phyloP scores from a whole-genome alignment of 2,329 filamentous ascomycete genomes.

The Truncatella angustata region DNA sequence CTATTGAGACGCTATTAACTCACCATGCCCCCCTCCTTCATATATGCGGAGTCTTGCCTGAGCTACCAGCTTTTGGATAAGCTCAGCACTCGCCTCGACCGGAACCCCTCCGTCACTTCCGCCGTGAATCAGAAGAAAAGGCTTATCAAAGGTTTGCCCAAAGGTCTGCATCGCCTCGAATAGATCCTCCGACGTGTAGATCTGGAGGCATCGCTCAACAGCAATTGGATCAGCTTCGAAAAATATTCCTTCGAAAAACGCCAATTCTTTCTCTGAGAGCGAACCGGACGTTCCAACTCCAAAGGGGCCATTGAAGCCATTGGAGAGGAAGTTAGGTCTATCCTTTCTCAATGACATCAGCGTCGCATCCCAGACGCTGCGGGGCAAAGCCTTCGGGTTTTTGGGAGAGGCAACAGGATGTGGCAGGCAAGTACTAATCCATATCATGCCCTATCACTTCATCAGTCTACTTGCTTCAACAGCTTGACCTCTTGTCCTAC shows the following conservation, averaged over 20 bases:
- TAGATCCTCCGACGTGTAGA: neutral
- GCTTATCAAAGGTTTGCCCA: neutral
- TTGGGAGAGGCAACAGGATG: neutral
- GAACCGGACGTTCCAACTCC: neutral
- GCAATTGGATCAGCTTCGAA: neutral
- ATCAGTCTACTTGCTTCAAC: neutral
- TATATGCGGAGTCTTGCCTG: neutral
- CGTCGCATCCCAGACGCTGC: neutral
- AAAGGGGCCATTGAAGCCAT: neutral
- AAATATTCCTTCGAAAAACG: neutral
- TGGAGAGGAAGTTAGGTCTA: neutral
- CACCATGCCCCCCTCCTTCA: neutral
- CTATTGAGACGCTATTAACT: neutral
- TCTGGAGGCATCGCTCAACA: neutral
- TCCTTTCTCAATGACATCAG: neutral
- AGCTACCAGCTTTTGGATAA: neutral
- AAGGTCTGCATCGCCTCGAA: neutral
- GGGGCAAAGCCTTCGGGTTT: neutral
- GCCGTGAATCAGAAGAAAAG: neutral
- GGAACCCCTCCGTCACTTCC: neutral
- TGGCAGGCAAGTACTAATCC: neutral
- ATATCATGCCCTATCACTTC: neutral
- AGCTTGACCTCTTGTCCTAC: neutral
- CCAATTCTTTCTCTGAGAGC: neutral
- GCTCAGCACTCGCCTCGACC: neutral